phyloP scores from a whole-genome alignment of 768 basidiomycete genomes.

The Chiua virens region DNA sequence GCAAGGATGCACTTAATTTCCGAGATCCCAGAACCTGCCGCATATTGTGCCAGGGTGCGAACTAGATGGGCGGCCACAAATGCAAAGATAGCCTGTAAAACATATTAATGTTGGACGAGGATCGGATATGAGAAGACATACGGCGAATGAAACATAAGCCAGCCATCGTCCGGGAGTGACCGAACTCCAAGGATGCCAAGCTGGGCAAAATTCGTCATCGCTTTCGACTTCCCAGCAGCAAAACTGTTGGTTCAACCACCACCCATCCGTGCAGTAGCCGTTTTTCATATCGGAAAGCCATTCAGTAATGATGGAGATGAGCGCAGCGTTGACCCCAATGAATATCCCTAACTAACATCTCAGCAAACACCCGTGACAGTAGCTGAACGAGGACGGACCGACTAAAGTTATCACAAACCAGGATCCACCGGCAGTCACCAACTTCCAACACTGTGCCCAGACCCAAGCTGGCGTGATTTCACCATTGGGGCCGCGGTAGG shows the following conservation, averaged over 20 bases:
- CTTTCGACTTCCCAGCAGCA: slow-evolving; percentile 97
- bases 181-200: slow-evolving; percentile 90
- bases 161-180: slow-evolving; percentile 73
- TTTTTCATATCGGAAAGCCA: slow-evolving; percentile 99
- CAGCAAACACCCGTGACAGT: neutral
- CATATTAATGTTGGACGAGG: slow-evolving; percentile 3
- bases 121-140: slow-evolving; percentile 40
- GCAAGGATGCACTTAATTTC: slow-evolving; percentile 98
- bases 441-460: slow-evolving; percentile 58
- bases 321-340: slow-evolving; percentile 92
- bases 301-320: slow-evolving; percentile 93
- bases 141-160: slow-evolving; percentile 87
- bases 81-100: slow-evolving; percentile 68
- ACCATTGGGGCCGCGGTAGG: slow-evolving; percentile 49
- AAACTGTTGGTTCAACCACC: slow-evolving; percentile 98
- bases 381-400: slow-evolving; percentile 55
- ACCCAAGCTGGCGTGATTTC: slow-evolving; percentile 55
- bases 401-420: slow-evolving; percentile 92
- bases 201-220: slow-evolving; percentile 80
- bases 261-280: slow-evolving; percentile 94
- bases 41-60: slow-evolving; percentile 85
- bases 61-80: slow-evolving; percentile 90
- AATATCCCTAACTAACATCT: slow-evolving; percentile 59
- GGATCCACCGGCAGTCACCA: slow-evolving; percentile 73
- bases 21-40: slow-evolving; percentile 96